Evolutionary conservation across 306 rosid species (phyloP).

Genomic region (Ziziphus jujuba): DNA sequence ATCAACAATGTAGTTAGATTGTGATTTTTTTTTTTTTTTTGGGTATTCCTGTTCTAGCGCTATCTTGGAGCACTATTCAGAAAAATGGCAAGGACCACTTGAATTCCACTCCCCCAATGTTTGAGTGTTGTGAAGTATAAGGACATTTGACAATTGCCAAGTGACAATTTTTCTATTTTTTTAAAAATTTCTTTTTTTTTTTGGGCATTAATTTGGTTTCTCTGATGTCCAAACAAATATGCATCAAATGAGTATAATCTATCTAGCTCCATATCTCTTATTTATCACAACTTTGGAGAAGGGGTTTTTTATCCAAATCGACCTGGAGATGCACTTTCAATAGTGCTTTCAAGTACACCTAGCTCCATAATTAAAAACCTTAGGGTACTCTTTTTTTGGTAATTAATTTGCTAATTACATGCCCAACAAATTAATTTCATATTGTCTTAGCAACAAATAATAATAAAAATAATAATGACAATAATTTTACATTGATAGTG

Average conservation of each 20-base stretch:
- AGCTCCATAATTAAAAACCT: too few species aligned
- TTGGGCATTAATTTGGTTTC: background rate
- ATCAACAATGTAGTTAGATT: background rate
- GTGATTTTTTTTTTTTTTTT: background rate
- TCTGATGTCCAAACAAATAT: background rate
- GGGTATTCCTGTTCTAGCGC: slow-evolving; percentile 20
- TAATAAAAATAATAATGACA: too few species aligned
- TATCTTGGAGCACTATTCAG: slow-evolving; percentile 30
- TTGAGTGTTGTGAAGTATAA: slow-evolving; percentile 1
- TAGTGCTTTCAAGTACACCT: too few species aligned
- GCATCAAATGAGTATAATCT: background rate
- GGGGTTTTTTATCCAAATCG: too few species aligned
- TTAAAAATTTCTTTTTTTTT: background rate
- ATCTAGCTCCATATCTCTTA: too few species aligned
- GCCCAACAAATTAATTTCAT: too few species aligned
- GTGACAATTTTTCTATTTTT: background rate
- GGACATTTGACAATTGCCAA: slow-evolving; percentile 22
- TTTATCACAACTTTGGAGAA: too few species aligned
- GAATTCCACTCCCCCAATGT: slow-evolving; percentile 5
- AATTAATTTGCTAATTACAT: too few species aligned
- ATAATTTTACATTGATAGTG: background rate
- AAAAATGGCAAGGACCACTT: slow-evolving; percentile 34
- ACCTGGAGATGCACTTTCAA: too few species aligned
- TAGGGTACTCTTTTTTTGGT: too few species aligned
- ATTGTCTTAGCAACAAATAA: too few species aligned